Evolutionary conservation across 495 filamentous ascomycete genomes (phyloP), one percentile per base, ranked within the genome.

Genomic region (Choiromyces venosus): DNA sequence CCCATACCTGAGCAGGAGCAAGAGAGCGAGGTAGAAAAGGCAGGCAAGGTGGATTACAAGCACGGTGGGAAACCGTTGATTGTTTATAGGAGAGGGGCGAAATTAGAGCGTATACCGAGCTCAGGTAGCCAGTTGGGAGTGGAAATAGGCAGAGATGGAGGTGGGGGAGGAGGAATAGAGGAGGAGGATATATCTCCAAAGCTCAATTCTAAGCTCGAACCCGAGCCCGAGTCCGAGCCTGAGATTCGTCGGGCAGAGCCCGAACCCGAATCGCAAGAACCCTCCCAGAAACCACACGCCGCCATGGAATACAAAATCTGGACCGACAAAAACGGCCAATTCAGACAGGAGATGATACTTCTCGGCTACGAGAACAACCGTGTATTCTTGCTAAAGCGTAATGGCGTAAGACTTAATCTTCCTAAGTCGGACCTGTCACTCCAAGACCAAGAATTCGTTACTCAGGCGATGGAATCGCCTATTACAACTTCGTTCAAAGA

Each of bases 101-200:
- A 4, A n/a, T n/a, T 12, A 10, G 46, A 29, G 46, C 46, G 10
- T 56, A 1, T 25, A 25, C 9, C 46, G 10, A 29, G 46, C 46
- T 56, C 46, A 56, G 46, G 46, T 29, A 56, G n/a, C 46, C 14
- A 9, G 25, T 25, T 9, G n/a, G 37, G 70, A 42, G 70, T 39
- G 14, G 70, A 52, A 52, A 66, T 7, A 37, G 69, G 18, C 25
- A 19, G 21, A n/a, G 52, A 68, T 39, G 65, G 71, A 69, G 16
- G 39, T 37, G 14, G 69, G 35, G 4, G 65, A 70, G 46, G n/a
- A 29, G 46, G n/a, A 56, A 25, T 56, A 56, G n/a, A 29, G 29
- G n/a, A 56, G n/a, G 25, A 52, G n/a, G n/a, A 56, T 3, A 56
- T 29, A 56, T 56, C 46, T 10, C 46, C 46, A 29, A 56, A 56